Evolutionary conservation across 257 asterid genomes (phyloP), one percentile per base, ranked within the genome.

Genomic region (Jacaranda copaia): DNA sequence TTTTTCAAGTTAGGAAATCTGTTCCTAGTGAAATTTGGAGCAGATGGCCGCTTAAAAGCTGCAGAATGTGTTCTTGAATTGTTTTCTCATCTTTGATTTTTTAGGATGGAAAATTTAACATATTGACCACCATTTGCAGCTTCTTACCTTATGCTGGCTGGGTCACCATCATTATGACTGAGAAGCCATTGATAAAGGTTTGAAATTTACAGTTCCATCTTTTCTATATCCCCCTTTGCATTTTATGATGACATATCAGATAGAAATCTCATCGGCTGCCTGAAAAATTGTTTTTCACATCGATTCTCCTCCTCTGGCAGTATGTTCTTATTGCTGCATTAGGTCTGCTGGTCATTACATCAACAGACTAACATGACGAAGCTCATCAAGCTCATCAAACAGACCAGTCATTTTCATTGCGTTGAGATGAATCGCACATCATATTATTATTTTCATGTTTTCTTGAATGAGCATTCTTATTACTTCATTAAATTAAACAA

Each of bases 91-190:
- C 35, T n/a, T 58, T 38, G 15, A 58, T 2, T 13, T 48, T 48
- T 9, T 48, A 6, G 13, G 18, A 13, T 3, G 0, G 1, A 39
- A 39, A 6, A 20, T 15, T 48, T 68, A 60, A 76, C 49, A 39
- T 19, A 4, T 75, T 79, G 5, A 4, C 32, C 12, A 36, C 71
- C 20, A 40, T 68, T 73, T 80, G 74, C 96, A 90, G 97, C 63
- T 85, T 85, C 84, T 75, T 90, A 66, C 96, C 93, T 51, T 86
- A 89, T 61, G 84, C 83, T 60, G 97, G 97, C n/a, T 92, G 87
- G 85, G 85, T 84, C 66, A 92, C 97, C 74, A 89, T 92, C 59
- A 79, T 92, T 48, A 84, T 92, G 91, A 89, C 90, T 25, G 97
- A 90, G 18, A 84, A 85, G 53, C 97, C 97, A 56, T 48, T 84